Base-by-base conservation (phyloP, 1,139 yeast genomes). In the Lodderomyces parapsilosis region DNA sequence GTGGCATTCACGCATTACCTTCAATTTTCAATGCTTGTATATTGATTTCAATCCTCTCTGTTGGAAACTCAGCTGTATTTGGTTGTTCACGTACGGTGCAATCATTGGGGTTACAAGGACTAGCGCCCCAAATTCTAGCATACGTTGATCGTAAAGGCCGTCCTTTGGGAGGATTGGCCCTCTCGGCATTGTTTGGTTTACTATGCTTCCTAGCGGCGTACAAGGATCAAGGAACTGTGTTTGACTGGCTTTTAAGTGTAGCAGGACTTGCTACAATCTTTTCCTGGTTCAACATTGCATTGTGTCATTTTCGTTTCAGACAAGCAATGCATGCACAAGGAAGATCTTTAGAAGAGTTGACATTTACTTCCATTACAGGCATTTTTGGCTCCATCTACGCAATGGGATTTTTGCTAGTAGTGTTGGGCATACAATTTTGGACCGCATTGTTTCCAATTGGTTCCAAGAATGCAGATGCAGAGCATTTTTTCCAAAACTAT, bases 1-100 rank as follows among this genome's bases (percentile, higher is more conserved):
- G 81, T 2, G 81, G 83, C 5, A 68, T 74, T 37, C 58, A 64
- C 32, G 72, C 61, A 2, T 62, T 76, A 39, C 76, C 76, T 3
- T 66, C 75, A 2, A 66, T 71, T 34, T 67, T 72, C 56, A 72
- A 72, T 47, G 76, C 69, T 6, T 65, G 71, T 10, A 69, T 72
- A 31, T 56, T 72, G 43, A 60, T 71, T 13, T 62, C 76, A 1
- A 66, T 72, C 23, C 55, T 68, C 33, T 68, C 77, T 13, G 73
- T 71, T 28, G 77, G 76, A 6, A 70, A 71, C 50, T 65, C 75
- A 1, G 73, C 76, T 6, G 74, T 71, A 5, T 72, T 65, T 51
- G 77, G 74, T 0, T 67, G 69, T 49, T 69, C 76, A 10, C 58
- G 78, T 50, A 69, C 76, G 2, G 57, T 68, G 37, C 66, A 66